Evolutionary conservation across 2,329 filamentous ascomycete genomes (phyloP), one percentile per base, ranked within the genome.

Genomic region (Nothophaeocryptopus gaeumannii): DNA sequence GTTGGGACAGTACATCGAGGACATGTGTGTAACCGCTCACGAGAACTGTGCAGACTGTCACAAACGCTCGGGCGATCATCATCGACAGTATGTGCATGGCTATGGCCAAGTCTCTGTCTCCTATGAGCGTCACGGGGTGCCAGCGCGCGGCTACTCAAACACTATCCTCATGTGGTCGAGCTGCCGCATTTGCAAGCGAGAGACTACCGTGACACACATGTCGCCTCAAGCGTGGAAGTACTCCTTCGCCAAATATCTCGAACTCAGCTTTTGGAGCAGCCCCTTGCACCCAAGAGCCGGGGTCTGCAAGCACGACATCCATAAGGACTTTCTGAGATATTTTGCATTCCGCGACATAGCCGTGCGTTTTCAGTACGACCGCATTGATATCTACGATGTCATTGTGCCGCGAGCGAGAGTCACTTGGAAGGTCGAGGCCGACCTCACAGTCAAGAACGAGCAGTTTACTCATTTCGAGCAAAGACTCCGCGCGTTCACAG

Each of bases 131-230:
- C 84, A 84, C 55, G 77, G 84, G 38, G 78, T 82, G 32, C 83
- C 85, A 58, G 73, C 87, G 53, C 78, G 81, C 53, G 79, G 82
- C 1, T 71, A 84, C 70, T 79, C 81, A 67, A 82, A 88, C 56
- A 87, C 85, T 2, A 95, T 99, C 48, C 81, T 91, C 50, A 96
- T 99, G 89, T 99, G 95, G 95, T 97, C 89, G 58, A 89, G 86
- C 61, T 99, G 93, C 74, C 93, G 95, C 62, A 78, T 88, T 29
- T 99, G 95, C 69, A 85, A 88, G 45, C 89, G 89, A 58, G 91
- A 97, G 66, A 95, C 92, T 0, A 88, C 89, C 34, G 84, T 91
- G 40, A 87, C 88, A 58, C 84, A 86, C 30, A 96, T 99, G 89
- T 96, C 92, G 1, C 84, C 90, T 49, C 90, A 84, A 62, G 95